Conservation (phyloP, 805 yeast genomes). For the Kuraishia piskuri region DNA sequence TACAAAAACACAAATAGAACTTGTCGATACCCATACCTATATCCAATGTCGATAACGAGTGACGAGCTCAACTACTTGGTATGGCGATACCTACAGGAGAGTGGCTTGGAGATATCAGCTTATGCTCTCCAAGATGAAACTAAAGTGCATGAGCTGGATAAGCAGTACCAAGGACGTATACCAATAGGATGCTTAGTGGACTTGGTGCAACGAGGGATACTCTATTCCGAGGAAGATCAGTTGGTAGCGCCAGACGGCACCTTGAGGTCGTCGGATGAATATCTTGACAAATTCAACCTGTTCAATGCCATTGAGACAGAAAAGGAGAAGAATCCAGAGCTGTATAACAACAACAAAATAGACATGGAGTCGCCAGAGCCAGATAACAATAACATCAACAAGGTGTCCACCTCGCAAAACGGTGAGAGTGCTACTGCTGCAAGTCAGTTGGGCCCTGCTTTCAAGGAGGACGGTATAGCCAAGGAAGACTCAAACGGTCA, state of each 20-base stretch:
- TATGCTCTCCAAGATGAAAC: conserved; percentile 75
- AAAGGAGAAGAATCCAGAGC: conserved; percentile 12
- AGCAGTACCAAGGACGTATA: conserved; percentile 36
- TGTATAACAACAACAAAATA: background rate
- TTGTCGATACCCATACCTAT: too few species aligned
- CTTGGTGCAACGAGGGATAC: conserved; percentile 78
- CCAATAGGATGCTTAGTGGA: conserved; percentile 79
- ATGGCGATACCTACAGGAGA: conserved; percentile 89
- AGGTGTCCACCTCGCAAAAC: conserved; percentile 2
- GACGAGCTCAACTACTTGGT: conserved; percentile 82
- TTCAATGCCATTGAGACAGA: conserved; percentile 45
- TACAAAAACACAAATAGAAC: too few species aligned
- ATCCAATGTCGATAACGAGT: conserved; percentile 67
- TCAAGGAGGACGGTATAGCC: conserved; percentile 1
- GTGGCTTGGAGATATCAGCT: conserved; percentile 70
- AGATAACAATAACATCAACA: background rate
- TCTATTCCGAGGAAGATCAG: conserved; percentile 65
- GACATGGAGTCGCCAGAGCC: background rate
- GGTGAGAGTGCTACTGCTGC: conserved; percentile 2
- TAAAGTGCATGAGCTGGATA: conserved; percentile 48
- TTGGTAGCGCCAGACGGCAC: conserved; percentile 28
- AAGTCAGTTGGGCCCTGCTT: conserved; percentile 1
- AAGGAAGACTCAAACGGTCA: background rate
- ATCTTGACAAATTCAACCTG: conserved; percentile 29
- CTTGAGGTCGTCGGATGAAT: conserved; percentile 9